Evolutionary conservation across 306 rosid genomes (phyloP).

Genomic region (Prunus davidiana): DNA sequence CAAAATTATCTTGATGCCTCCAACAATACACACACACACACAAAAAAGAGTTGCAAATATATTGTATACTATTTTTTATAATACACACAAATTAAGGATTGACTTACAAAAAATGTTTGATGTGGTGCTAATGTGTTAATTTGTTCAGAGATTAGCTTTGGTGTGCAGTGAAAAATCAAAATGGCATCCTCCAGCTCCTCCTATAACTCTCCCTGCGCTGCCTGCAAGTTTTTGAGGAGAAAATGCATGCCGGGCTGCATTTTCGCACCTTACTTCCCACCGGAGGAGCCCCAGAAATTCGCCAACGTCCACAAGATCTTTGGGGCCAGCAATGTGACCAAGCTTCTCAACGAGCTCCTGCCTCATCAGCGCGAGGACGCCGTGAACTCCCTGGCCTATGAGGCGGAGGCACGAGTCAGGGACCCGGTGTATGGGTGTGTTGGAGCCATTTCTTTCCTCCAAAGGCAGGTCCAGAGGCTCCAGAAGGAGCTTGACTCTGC

Average conservation of each 20-base stretch:
- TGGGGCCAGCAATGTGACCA: constrained; percentile 95
- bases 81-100: neutral
- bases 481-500: constrained; percentile 93
- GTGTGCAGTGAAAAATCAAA: neutral
- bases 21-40: neutral
- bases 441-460: constrained; percentile 93
- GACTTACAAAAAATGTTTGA: neutral
- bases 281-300: constrained; percentile 95
- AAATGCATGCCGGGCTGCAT: constrained; percentile 96
- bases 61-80: neutral
- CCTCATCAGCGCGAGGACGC: constrained; percentile 97
- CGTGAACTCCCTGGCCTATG: constrained; percentile 90
- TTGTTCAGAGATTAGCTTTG: neutral
- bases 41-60: neutral
- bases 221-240: constrained; percentile 91
- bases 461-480: constrained; percentile 87
- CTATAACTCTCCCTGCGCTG: constrained; percentile 89
- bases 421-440: constrained; percentile 98
- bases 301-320: constrained; percentile 95
- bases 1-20: neutral
- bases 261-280: constrained; percentile 96
- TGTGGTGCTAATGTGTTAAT: neutral
- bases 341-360: constrained; percentile 89
- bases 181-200: constrained; percentile 67
- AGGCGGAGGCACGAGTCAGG: constrained; percentile 91